phyloP scores from a whole-genome alignment of 1,139 yeast genomes.

The Candida sanyaensis region DNA sequence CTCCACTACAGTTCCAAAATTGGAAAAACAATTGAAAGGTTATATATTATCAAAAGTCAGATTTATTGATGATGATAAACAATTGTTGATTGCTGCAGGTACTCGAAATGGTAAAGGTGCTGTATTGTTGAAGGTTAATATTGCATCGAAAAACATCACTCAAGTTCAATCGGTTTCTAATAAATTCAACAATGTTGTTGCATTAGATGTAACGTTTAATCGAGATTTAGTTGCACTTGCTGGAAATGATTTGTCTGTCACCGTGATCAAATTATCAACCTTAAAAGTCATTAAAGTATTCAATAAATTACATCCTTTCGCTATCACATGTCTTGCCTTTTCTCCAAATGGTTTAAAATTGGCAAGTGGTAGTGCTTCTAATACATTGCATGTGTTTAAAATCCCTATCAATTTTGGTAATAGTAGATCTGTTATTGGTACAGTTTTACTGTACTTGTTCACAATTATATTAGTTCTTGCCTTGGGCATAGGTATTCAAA shows the following conservation, averaged over 20 bases:
- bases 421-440: constrained; percentile 46
- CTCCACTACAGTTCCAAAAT: constrained; percentile 23
- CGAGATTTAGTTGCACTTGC: constrained; percentile 66
- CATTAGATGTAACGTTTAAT: constrained; percentile 54
- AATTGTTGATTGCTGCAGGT: constrained; percentile 59
- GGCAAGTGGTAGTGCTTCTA: constrained; percentile 83
- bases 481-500: constrained; percentile 48
- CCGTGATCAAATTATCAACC: constrained; percentile 52
- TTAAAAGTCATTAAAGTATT: constrained; percentile 53
- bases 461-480: constrained; percentile 48
- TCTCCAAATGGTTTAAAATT: constrained; percentile 68
- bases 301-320: constrained; percentile 71
- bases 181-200: constrained; percentile 66
- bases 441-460: constrained; percentile 39
- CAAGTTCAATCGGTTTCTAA: constrained; percentile 48
- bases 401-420: constrained; percentile 56
- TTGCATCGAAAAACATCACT: constrained; percentile 42
- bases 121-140: constrained; percentile 42
- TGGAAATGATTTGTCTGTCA: constrained; percentile 72
- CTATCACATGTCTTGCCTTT: constrained; percentile 74
- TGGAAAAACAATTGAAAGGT: constrained; percentile 29
- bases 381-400: constrained; percentile 63
- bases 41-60: constrained; percentile 58
- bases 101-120: constrained; percentile 42
- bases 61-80: constrained; percentile 51